Base-by-base conservation (phyloP, 768 basidiomycete species). In the Suillus plorans region DNA sequence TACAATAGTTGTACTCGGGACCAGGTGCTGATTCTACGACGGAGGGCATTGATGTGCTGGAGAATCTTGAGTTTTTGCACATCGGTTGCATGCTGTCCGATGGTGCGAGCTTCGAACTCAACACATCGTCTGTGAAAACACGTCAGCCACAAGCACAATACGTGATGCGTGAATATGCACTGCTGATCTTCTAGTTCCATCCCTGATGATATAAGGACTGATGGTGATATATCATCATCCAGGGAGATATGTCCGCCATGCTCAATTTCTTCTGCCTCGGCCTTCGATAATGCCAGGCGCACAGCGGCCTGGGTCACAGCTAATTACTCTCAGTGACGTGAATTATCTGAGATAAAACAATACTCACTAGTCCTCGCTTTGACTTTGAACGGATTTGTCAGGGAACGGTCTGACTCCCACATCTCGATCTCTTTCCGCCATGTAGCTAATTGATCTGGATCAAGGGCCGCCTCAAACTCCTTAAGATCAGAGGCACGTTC, bases 171-270 rank as follows among this genome's bases (percentile, higher is more conserved):
- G 42, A 44, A 60, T 36, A 73, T 76, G 22, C 63, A 79, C 78
- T 79, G 77, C 37, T 65, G 67, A 14, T 77, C 74, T 63, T 81
- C 77, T 10, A 80, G 36, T 36, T 79, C 74, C 2, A 80, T 56
- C 6, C 74, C 78, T 39, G 69, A 68, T 0, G 64, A 65, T 47
- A 80, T 69, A 16, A 80, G 67, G 28, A 68, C 55, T 34, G 69
- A 72, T 7, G 76, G 72, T 0, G 70, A 37, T 31, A 67, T 39
- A 37, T 66, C 64, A 36, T 69, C 5, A 1, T 60, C 31, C 10
- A 60, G 58, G n/a, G 39, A 22, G 57, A 10, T 0, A 1, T 56
- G 41, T 28, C 41, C 3, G 44, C 60, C 13, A 52, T 14, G 37
- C 16, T 59, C 22, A 7, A 72, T 22, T 1, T 69, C 68, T 13